phyloP scores from a whole-genome alignment of 805 yeast species.

The Ogataea pini region DNA sequence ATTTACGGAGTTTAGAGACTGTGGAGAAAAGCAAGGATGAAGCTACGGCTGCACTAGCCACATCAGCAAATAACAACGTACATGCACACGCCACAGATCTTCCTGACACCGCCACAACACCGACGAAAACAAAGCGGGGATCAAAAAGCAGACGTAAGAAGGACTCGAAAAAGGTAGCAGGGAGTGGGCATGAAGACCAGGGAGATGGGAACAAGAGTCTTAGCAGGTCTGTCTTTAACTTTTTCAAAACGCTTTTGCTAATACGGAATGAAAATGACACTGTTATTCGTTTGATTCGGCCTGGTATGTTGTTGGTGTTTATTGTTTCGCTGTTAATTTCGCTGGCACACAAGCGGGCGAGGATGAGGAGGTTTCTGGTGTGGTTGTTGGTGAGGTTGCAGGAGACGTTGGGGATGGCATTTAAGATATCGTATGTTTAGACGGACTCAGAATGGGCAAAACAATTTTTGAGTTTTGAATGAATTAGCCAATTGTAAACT shows the following conservation, averaged over 20 bases:
- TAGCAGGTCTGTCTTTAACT: background rate
- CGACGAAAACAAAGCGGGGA: background rate
- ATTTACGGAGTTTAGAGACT: constrained; percentile 16
- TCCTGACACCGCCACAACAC: background rate
- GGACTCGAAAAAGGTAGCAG: background rate
- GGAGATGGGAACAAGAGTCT: background rate
- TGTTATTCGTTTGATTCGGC: constrained; percentile 12
- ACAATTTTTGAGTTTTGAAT: no score
- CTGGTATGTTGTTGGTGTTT: constrained; percentile 19
- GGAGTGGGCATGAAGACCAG: background rate
- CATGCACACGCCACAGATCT: constrained; percentile 2
- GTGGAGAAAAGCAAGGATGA: constrained; percentile 9
- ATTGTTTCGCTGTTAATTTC: constrained; percentile 20
- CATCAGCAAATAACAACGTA: background rate
- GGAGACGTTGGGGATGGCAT: constrained; percentile 31
- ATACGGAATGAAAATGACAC: background rate
- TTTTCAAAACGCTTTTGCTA: constrained; percentile 10
- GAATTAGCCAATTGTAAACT: no score
- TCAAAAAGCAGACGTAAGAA: background rate
- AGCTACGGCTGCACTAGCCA: constrained; percentile 4
- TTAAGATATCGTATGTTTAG: constrained; percentile 30
- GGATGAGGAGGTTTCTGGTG: constrained; percentile 13
- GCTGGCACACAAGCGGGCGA: constrained; percentile 10
- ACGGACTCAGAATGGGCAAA: background rate
- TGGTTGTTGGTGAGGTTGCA: constrained; percentile 23